phyloP scores from a whole-genome alignment of 495 filamentous ascomycete species.

The Pyrenula aspistea region DNA sequence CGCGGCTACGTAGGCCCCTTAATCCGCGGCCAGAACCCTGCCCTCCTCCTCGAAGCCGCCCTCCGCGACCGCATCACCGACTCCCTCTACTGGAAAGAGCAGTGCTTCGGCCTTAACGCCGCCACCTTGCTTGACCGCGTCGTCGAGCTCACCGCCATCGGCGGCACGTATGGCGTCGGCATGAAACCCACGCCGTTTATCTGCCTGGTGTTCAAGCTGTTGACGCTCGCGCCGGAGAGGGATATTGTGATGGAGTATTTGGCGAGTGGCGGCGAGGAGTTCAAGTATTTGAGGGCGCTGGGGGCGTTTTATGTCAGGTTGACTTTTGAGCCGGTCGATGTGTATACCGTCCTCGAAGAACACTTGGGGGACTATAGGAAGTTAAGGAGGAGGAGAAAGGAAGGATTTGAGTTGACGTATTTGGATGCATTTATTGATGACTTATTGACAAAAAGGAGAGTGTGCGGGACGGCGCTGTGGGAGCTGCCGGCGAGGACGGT shows the following conservation, averaged over 20 bases:
- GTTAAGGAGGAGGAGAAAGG: conserved; percentile 58
- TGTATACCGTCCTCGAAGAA: conserved; percentile 73
- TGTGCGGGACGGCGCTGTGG: conserved; percentile 86
- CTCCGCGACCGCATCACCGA: conserved; percentile 91
- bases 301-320: conserved; percentile 89
- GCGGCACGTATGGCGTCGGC: conserved; percentile 69
- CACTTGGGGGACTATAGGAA: conserved; percentile 76
- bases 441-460: conserved; percentile 74
- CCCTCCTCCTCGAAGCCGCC: conserved; percentile 81
- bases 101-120: conserved; percentile 91
- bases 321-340: conserved; percentile 69
- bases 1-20: conserved; percentile 58
- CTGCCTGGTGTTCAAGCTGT: conserved; percentile 87
- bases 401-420: conserved; percentile 58
- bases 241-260: conserved; percentile 77
- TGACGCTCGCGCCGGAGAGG: conserved; percentile 71
- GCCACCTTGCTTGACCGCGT: conserved; percentile 84
- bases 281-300: conserved; percentile 82
- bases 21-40: conserved; percentile 73
- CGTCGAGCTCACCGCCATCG: conserved; percentile 67
- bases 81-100: conserved; percentile 96
- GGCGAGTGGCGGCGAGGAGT: conserved; percentile 51
- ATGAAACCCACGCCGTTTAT: conserved; percentile 88
- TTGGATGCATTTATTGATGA: conserved; percentile 95
- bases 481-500: conserved; percentile 73